Evolutionary conservation across 768 basidiomycete species (phyloP).

Genomic region (Mycena polygramma): DNA sequence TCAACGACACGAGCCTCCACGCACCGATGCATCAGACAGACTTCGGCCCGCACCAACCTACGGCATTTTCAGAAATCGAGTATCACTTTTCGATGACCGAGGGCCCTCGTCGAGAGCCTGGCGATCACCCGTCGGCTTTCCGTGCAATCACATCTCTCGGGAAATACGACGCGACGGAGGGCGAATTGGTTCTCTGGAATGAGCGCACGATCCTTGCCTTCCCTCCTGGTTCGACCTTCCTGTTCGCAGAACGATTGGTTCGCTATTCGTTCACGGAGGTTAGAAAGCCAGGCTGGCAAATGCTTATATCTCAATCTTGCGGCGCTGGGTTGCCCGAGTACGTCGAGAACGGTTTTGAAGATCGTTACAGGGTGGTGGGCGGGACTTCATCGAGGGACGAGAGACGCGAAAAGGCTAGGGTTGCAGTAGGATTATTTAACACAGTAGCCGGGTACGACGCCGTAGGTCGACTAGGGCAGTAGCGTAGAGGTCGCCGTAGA

Average conservation of each 20-base stretch:
- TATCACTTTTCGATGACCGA: background rate
- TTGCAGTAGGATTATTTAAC: background rate
- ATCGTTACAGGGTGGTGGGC: background rate
- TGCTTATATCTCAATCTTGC: background rate
- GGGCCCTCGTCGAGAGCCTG: background rate
- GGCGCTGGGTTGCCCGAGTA: background rate
- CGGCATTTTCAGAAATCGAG: background rate
- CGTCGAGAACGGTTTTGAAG: background rate
- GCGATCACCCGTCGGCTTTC: background rate
- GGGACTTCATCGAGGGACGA: background rate
- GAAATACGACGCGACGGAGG: background rate
- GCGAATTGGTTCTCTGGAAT: background rate
- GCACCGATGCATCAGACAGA: background rate
- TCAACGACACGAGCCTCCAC: background rate
- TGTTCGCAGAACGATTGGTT: background rate
- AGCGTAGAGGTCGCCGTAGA: background rate
- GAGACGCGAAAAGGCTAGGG: background rate
- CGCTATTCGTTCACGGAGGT: background rate
- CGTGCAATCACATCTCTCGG: background rate
- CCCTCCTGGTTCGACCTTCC: constrained; percentile 7
- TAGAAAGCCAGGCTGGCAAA: background rate
- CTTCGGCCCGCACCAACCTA: background rate
- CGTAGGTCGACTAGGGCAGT: no score
- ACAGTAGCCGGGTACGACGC: background rate
- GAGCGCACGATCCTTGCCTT: background rate